These are phyloP conservation scores for Helminthosporium solani DNA, from an alignment of 2,329 filamentous ascomycete genomes.

Conservation along the genomic window DNA sequence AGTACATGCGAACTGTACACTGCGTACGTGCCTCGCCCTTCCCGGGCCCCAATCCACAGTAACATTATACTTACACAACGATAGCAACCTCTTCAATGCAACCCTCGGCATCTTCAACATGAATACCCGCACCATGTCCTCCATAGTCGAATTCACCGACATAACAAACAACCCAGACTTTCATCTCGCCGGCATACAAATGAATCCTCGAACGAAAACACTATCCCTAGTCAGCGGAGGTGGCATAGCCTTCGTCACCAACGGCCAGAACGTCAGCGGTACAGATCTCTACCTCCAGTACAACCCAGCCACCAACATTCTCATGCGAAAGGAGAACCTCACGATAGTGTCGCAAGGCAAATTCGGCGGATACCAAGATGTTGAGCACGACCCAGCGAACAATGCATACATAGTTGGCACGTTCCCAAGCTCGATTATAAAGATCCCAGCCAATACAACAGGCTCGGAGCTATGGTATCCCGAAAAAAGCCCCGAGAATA, in stretches of 20 bases:
- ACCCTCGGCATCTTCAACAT: constrained; percentile 12
- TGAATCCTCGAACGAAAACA: constrained; percentile 6
- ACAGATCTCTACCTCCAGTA: constrained; percentile 12
- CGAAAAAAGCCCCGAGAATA: background rate
- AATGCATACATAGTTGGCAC: constrained; percentile 16
- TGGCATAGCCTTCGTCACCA: constrained; percentile 9
- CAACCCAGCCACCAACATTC: constrained; percentile 3
- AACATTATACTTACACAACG: background rate
- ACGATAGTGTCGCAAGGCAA: constrained; percentile 7
- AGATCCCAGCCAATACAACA: constrained; percentile 1
- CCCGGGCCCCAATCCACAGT: background rate
- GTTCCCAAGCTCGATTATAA: constrained; percentile 10
- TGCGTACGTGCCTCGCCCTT: constrained; percentile 1
- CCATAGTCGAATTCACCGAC: constrained; percentile 7
- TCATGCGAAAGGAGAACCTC: constrained; percentile 9
- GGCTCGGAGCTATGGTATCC: constrained; percentile 1
- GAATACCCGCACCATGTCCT: constrained; percentile 3
- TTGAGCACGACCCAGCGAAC: constrained; percentile 9
- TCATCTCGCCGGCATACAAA: constrained; percentile 12
- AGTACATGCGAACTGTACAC: constrained; percentile 11
- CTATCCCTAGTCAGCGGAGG: constrained; percentile 12
- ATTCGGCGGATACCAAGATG: constrained; percentile 15
- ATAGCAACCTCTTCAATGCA: constrained; percentile 10
- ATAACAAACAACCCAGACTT: constrained; percentile 12
- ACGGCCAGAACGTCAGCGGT: constrained; percentile 12